These are phyloP conservation scores for Scutellaria minor DNA, from an alignment of 257 asterid genomes.

Conservation along the genomic window DNA sequence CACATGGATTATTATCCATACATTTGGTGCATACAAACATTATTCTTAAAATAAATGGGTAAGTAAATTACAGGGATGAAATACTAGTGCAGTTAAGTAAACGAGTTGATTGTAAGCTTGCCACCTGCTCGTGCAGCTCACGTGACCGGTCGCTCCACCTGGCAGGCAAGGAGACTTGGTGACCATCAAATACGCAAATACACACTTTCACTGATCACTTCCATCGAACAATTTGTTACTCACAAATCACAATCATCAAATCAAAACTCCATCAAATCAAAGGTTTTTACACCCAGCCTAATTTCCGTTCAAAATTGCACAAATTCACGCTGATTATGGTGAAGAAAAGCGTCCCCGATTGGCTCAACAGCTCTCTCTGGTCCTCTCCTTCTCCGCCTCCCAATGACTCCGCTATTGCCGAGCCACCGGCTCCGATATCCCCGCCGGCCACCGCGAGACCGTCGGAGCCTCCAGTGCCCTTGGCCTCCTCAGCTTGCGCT, in stretches of 20 bases:
- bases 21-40: too few relatives aligned
- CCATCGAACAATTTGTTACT: not conserved
- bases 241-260: not conserved
- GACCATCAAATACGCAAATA: not conserved
- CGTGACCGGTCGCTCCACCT: not conserved
- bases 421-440: constrained; percentile 44
- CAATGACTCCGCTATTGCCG: constrained; percentile 36
- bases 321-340: constrained; percentile 30
- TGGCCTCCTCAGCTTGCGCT: constrained; percentile 4
- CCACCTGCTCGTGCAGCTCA: not conserved
- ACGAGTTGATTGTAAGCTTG: too few relatives aligned
- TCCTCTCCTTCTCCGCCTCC: constrained; percentile 52
- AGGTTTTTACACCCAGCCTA: too few relatives aligned
- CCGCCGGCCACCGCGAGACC: constrained; percentile 43
- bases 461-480: constrained; percentile 36
- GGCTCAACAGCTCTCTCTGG: constrained; percentile 88
- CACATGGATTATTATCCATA: too few relatives aligned
- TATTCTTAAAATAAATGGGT: too few relatives aligned
- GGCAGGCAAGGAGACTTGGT: not conserved
- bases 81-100: too few relatives aligned
- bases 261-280: not conserved
- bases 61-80: too few relatives aligned
- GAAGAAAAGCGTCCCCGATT: constrained; percentile 67
- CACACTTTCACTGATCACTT: not conserved
- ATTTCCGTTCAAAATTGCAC: not conserved